Evolutionary conservation across 2,329 filamentous ascomycete genomes (phyloP).

Genomic region (Colletotrichum brevisporum): DNA sequence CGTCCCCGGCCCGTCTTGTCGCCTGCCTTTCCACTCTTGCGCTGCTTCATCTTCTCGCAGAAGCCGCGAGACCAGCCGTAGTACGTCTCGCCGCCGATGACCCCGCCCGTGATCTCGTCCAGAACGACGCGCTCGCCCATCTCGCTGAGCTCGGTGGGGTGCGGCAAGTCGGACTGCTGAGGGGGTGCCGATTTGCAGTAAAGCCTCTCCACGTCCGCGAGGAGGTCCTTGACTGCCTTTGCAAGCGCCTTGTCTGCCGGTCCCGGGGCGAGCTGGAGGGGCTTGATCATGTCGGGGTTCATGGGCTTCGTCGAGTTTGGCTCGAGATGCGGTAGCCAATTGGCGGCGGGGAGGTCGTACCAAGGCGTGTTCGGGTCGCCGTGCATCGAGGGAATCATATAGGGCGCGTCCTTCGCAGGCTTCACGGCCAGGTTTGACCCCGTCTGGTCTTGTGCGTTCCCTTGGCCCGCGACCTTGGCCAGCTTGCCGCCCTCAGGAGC

Average conservation of each 20-base stretch:
- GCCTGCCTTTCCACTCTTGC: conserved; percentile 51
- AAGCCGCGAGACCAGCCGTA: conserved; percentile 90
- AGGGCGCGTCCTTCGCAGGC: conserved; percentile 70
- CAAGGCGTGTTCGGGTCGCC: conserved; percentile 81
- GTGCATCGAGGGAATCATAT: conserved; percentile 81
- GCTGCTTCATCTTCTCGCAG: conserved; percentile 83
- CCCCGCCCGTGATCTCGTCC: conserved; percentile 76
- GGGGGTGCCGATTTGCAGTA: conserved; percentile 68
- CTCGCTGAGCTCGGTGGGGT: conserved; percentile 76
- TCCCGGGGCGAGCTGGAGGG: conserved; percentile 78
- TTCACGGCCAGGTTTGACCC: conserved; percentile 44
- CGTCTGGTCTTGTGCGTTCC: conserved; percentile 38
- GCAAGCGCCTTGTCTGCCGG: conserved; percentile 77
- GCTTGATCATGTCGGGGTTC: conserved; percentile 77
- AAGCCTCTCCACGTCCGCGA: conserved; percentile 78
- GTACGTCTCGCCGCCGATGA: conserved; percentile 79
- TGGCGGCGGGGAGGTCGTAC: conserved; percentile 87
- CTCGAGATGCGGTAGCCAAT: conserved; percentile 83
- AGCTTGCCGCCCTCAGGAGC: conserved; percentile 45
- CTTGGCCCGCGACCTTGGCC: conserved; percentile 30
- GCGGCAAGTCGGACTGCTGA: conserved; percentile 61
- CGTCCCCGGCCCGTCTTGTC: conserved; percentile 50
- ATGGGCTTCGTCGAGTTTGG: conserved; percentile 83
- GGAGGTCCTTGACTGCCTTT: conserved; percentile 77
- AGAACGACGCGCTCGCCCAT: conserved; percentile 78